phyloP scores from a whole-genome alignment of 305 asterid genomes.

The Caryopteris hybrid region DNA sequence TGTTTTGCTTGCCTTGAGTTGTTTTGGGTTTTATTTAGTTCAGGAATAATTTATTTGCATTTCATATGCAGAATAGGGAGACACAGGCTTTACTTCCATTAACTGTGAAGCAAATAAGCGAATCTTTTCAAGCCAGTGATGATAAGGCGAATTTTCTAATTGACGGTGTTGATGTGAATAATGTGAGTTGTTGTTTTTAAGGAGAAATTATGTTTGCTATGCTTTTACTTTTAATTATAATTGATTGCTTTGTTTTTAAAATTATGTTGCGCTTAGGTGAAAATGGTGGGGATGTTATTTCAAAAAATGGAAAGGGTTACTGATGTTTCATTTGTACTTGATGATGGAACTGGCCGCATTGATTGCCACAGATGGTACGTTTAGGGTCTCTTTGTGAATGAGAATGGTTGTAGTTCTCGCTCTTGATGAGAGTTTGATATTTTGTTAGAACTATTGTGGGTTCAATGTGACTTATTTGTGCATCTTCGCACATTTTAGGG shows the following conservation, averaged over 20 bases:
- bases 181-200: constrained; percentile 30
- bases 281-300: constrained; percentile 61
- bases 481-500: constrained; percentile 39
- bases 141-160: constrained; percentile 60
- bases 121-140: constrained; percentile 59
- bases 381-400: background rate
- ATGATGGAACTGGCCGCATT: constrained; percentile 89
- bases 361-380: constrained; percentile 68
- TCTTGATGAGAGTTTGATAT: background rate
- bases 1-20: constrained; percentile 1
- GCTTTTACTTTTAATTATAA: background rate
- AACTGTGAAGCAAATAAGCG: constrained; percentile 80
- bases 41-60: background rate
- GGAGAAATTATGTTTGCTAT: background rate
- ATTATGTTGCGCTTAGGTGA: constrained; percentile 47
- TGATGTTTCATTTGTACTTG: constrained; percentile 65
- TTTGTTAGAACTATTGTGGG: background rate
- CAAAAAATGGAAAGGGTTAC: constrained; percentile 58
- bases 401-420: background rate
- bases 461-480: background rate
- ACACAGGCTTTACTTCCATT: constrained; percentile 64
- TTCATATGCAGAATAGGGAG: constrained; percentile 65
- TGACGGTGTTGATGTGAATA: constrained; percentile 80
- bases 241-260: background rate
- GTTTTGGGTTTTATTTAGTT: background rate